Base-by-base conservation (phyloP, 805 yeast genomes). In the Starmerella potacharoeniae region DNA sequence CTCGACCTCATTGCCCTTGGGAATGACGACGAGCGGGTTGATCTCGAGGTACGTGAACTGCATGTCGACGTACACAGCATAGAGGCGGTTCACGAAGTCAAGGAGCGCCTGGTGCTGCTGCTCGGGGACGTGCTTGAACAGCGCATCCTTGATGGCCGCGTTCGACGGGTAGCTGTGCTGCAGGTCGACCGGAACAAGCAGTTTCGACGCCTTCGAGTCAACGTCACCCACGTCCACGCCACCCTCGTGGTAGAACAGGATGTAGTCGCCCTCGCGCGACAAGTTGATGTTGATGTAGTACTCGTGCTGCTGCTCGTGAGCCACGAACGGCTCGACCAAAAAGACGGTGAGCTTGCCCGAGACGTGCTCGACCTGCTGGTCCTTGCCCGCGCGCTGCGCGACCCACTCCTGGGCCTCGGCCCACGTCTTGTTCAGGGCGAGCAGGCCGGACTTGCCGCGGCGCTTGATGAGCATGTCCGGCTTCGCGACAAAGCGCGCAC, bases 151-250 rank as follows among this genome's bases (percentile, higher is more conserved):
- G 48, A 73, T 65, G 22, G 62, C 64, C 34, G 60, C 73, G 57
- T 74, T 68, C 54, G 71, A 60, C 36, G 77, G 77, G 65, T 73
- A 73, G 54, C 65, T 66, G 51, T 61, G 62, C 56, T 66, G 66
- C 49, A 74, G 65, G 60, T 73, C 76, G 40, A 73, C 74, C 22
- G 77, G 75, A 53, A 73, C 70, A 58, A 72, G 62, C 42, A 73
- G 58, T 67, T 70, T 70, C 33, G 73, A 62, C 40, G 77, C 77
- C 69, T 73, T 73, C 57, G 77, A 67, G 56, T 73, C 77, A 39
- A 73, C 77, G 53, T 73, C 77, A 34, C 77, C 77, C 33, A 73
- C 77, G 53, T 73, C 77, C 43, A 73, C 77, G 60, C 77, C 77
- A 44, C 77, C 77, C 65, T 74, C 77, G 64, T 73, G 75, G 68